phyloP scores from a whole-genome alignment of 176 grass and related monocot species.

The Zea mays region DNA sequence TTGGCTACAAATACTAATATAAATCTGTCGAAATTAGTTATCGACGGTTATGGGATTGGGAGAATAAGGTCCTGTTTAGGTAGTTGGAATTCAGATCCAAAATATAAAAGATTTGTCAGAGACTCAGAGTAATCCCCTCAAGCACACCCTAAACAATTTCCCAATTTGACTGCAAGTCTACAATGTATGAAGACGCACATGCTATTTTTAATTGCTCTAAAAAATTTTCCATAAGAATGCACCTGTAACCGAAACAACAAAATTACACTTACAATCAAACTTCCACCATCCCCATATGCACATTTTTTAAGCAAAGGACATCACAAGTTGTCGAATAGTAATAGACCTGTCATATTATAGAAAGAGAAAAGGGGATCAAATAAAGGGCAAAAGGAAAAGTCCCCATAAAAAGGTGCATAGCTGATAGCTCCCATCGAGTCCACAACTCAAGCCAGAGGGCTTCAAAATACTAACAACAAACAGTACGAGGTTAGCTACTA shows the following conservation, averaged over 20 bases:
- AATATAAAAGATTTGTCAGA: neutral
- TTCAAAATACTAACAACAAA: too few species aligned
- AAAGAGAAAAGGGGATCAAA: neutral
- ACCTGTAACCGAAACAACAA: neutral
- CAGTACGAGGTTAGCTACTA: neutral
- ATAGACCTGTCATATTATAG: neutral
- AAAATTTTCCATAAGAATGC: neutral
- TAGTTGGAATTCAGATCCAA: neutral
- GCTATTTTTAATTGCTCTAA: constrained; percentile 1
- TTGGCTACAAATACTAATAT: neutral
- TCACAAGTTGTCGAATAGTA: neutral
- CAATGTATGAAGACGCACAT: neutral
- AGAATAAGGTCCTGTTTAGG: neutral
- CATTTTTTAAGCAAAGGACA: neutral
- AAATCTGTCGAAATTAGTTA: neutral
- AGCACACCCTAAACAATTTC: neutral
- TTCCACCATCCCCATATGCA: neutral
- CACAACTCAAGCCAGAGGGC: neutral
- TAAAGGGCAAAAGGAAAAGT: neutral
- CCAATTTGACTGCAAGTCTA: neutral
- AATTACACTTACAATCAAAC: neutral
- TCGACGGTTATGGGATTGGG: neutral
- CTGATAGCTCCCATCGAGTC: neutral
- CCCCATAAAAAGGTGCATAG: neutral
- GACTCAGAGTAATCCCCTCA: neutral